Evolutionary conservation across 805 yeast genomes (phyloP).

Genomic region (Suhomyces tanzawaensis): DNA sequence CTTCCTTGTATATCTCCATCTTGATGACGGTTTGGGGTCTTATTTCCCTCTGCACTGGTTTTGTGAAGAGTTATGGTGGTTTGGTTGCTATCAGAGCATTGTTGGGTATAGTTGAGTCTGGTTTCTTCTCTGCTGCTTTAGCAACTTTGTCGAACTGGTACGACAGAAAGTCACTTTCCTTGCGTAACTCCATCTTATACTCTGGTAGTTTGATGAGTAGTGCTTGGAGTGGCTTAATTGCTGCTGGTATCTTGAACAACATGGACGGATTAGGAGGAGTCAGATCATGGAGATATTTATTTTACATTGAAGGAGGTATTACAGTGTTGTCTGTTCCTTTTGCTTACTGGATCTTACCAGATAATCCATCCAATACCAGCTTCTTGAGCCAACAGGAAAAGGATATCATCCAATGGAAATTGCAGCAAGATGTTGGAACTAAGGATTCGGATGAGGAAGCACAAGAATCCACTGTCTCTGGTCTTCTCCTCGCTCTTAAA

Average conservation of each 20-base stretch:
- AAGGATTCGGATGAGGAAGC: slow-evolving; percentile 36
- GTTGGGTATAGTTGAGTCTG: slow-evolving; percentile 48
- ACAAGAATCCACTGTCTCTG: slow-evolving; percentile 33
- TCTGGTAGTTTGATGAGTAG: slow-evolving; percentile 53
- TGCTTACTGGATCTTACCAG: slow-evolving; percentile 50
- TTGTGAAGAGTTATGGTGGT: slow-evolving; percentile 43
- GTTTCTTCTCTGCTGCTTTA: slow-evolving; percentile 47
- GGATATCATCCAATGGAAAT: slow-evolving; percentile 41
- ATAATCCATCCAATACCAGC: slow-evolving; percentile 50
- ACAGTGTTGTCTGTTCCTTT: slow-evolving; percentile 46
- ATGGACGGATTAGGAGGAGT: slow-evolving; percentile 42
- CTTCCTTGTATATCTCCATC: slow-evolving; percentile 48
- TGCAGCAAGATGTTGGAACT: slow-evolving; percentile 40
- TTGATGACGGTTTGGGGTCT: slow-evolving; percentile 54
- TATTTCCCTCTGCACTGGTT: slow-evolving; percentile 47
- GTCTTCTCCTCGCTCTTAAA: slow-evolving; percentile 36
- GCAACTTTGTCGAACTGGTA: slow-evolving; percentile 57
- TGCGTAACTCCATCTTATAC: slow-evolving; percentile 49
- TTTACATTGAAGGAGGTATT: slow-evolving; percentile 53
- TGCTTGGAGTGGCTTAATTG: slow-evolving; percentile 54
- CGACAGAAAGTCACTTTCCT: slow-evolving; percentile 47
- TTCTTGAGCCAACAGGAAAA: slow-evolving; percentile 45
- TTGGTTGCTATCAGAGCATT: slow-evolving; percentile 46
- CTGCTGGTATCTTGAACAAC: slow-evolving; percentile 49
- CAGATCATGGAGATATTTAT: slow-evolving; percentile 55